Conservation (phyloP, 441 rosid species). For the Adansonia grandidieri region DNA sequence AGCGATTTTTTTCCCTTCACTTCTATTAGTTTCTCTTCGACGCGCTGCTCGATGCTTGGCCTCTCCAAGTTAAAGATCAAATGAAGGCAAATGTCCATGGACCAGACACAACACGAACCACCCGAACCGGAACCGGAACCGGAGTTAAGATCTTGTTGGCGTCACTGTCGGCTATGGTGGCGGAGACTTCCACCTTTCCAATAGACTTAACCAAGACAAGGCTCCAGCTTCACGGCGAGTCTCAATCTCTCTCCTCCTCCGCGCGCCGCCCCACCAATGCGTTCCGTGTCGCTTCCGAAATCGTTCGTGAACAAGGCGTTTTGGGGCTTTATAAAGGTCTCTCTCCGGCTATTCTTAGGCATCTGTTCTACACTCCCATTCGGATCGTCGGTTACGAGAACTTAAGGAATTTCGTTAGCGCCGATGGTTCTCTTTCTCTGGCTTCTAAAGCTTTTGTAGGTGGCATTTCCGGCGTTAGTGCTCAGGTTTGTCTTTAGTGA, state of each 20-base stretch:
- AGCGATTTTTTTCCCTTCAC: not conserved
- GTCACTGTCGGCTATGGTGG: constrained; percentile 83
- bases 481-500: constrained; percentile 56
- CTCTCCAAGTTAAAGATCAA: not conserved
- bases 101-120: constrained; percentile 19
- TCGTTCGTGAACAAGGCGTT: constrained; percentile 57
- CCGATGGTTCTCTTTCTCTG: constrained; percentile 57
- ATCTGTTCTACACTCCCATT: constrained; percentile 76
- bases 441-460: constrained; percentile 62
- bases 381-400: constrained; percentile 83
- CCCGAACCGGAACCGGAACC: constrained; percentile 32
- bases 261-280: constrained; percentile 49
- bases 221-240: constrained; percentile 76
- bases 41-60: not conserved
- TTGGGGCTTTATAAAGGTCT: constrained; percentile 71
- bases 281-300: constrained; percentile 55
- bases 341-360: constrained; percentile 76
- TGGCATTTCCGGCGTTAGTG: constrained; percentile 75
- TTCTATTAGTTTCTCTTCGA: not conserved
- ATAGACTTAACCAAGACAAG: constrained; percentile 82
- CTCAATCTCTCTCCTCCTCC: constrained; percentile 31
- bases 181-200: constrained; percentile 82
- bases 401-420: constrained; percentile 50
- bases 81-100: constrained; percentile 8
- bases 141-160: constrained; percentile 56